Percentiles rank a stretch among this genome's conserved stretches.
Evolutionary conservation across 257 asterid genomes (phyloP).

Genomic region (Linderniella brevidens): DNA sequence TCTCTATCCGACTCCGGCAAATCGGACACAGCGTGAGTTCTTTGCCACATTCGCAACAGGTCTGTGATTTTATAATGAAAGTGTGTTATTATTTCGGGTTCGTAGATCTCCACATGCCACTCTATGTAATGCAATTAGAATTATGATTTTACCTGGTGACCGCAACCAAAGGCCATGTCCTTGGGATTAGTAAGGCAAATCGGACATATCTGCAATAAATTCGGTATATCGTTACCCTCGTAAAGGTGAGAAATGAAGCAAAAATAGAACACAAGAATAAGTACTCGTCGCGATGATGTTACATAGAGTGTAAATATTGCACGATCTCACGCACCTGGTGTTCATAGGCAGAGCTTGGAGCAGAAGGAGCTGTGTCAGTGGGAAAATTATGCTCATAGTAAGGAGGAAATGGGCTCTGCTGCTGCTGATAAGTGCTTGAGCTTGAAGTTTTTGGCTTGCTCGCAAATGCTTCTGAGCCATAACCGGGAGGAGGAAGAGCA

Average conservation of each 20-base stretch:
- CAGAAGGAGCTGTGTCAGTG: conserved; percentile 4
- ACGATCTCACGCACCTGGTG: background rate
- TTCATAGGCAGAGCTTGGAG: conserved; percentile 1
- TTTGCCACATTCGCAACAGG: conserved; percentile 3
- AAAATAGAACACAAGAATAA: background rate
- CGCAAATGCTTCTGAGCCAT: conserved; percentile 22
- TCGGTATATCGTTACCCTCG: background rate
- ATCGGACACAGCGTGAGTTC: conserved; percentile 1
- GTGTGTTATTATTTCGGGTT: too few relatives aligned
- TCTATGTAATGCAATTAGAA: too few relatives aligned
- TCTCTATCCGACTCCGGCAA: conserved; percentile 4
- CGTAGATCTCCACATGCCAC: too few relatives aligned
- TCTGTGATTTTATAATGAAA: background rate
- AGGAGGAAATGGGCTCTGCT: conserved; percentile 19
- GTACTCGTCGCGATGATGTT: background rate
- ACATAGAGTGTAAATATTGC: background rate
- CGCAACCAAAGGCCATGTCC: conserved; percentile 7
- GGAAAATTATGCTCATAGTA: background rate
- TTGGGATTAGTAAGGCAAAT: conserved; percentile 3
- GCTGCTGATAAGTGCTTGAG: conserved; percentile 29
- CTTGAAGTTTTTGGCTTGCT: conserved; percentile 26
- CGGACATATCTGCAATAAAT: conserved; percentile 2
- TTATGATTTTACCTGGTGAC: conserved; percentile 2
- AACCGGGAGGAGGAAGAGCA: conserved; percentile 75
- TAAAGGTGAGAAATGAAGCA: background rate